These are phyloP conservation scores for Oleoguttula mirabilis DNA, from an alignment of 495 filamentous ascomycete genomes.

Conservation along the genomic window DNA sequence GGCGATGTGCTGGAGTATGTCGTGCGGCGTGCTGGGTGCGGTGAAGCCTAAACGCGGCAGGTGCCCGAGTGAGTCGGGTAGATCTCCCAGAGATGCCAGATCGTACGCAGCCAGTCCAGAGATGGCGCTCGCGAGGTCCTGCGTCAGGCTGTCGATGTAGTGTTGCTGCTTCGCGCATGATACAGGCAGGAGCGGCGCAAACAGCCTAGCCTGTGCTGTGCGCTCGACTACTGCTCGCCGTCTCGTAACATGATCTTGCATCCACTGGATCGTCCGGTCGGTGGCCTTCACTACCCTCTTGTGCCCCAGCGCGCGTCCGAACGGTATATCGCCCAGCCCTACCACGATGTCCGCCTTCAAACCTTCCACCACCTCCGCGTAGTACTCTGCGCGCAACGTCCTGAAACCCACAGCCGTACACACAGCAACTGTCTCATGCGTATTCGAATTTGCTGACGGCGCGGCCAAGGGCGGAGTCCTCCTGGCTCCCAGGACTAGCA, in stretches of 20 bases:
- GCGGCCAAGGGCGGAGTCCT: conserved; percentile 62
- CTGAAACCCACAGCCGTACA: conserved; percentile 76
- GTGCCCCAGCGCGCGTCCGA: conserved; percentile 43
- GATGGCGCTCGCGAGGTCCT: conserved; percentile 26
- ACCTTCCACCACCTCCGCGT: conserved; percentile 45
- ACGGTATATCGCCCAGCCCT: conserved; percentile 62
- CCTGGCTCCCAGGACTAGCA: conserved; percentile 70
- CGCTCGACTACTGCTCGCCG: conserved; percentile 23
- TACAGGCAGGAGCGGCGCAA: conserved; percentile 16
- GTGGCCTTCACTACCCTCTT: conserved; percentile 73
- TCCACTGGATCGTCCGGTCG: conserved; percentile 66
- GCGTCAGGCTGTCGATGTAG: conserved; percentile 11
- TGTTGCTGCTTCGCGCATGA: conserved; percentile 13
- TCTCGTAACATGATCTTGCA: conserved; percentile 41
- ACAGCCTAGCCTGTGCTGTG: conserved; percentile 5
- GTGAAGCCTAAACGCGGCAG: conserved; percentile 66
- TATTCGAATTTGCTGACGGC: conserved; percentile 61
- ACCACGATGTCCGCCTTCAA: conserved; percentile 73
- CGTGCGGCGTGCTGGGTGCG: conserved; percentile 54
- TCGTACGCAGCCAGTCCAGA: conserved; percentile 77
- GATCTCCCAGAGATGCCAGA: conserved; percentile 50
- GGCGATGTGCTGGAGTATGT: conserved; percentile 57
- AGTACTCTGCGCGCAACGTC: conserved; percentile 53
- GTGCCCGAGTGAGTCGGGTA: conserved; percentile 42
- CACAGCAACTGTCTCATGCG: conserved; percentile 56